These are phyloP conservation scores for Ceratobasidium sp. DNA, from an alignment of 1,284 basidiomycete genomes.

Conservation along the genomic window DNA sequence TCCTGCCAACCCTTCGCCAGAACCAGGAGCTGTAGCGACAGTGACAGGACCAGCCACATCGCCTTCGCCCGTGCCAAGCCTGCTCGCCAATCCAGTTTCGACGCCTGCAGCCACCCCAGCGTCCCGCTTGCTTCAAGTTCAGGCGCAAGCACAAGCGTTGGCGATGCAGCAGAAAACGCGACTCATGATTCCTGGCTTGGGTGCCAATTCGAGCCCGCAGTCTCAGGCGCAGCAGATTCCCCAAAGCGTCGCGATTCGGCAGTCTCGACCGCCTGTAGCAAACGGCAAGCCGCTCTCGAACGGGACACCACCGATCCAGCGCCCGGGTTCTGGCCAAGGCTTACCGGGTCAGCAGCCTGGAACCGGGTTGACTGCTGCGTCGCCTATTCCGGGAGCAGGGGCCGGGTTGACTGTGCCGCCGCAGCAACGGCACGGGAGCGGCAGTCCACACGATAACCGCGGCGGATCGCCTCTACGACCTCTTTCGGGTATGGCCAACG, in stretches of 20 bases:
- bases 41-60: not conserved
- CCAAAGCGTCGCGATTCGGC: conserved; percentile 29
- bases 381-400: not conserved
- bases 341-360: not conserved
- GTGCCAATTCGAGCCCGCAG: not conserved
- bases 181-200: not conserved
- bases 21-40: not conserved
- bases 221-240: not conserved
- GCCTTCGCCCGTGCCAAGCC: not conserved
- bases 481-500: conserved; percentile 28
- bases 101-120: conserved; percentile 5
- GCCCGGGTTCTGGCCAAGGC: conserved; percentile 19
- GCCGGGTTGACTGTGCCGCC: conserved; percentile 6
- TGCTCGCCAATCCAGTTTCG: not conserved
- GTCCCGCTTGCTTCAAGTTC: conserved; percentile 8
- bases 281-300: conserved; percentile 36
- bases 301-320: conserved; percentile 13
- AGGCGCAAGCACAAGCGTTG: conserved; percentile 21
- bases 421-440: conserved; percentile 28
- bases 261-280: conserved; percentile 5
- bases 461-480: conserved; percentile 33
- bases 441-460: conserved; percentile 30
- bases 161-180: conserved; percentile 31
- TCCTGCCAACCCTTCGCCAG: conserved; percentile 17
- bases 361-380: not conserved